A percentile compares a stretch with the other conserved stretches of the same genome.
Evolutionary conservation across 805 yeast species (phyloP).

Genomic region (Lachancea kluyveri): DNA sequence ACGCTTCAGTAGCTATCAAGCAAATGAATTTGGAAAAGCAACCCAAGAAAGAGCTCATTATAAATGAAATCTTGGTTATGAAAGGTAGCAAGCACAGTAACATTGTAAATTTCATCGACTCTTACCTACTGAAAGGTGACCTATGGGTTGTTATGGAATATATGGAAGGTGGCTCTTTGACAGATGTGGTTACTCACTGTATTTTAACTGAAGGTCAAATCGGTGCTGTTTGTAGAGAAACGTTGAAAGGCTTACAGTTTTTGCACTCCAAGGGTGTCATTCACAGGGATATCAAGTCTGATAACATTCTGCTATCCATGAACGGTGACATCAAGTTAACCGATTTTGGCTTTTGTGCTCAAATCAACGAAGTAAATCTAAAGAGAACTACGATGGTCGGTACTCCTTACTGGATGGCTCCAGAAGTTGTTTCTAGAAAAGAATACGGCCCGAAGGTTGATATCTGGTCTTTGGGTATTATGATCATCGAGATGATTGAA

Average conservation of each 20-base stretch:
- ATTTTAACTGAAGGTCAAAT: conserved; percentile 91
- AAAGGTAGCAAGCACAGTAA: conserved; percentile 83
- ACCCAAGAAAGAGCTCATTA: conserved; percentile 91
- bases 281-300: conserved; percentile 94
- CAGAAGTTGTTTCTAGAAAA: conserved; percentile 91
- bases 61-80: conserved; percentile 95
- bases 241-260: conserved; percentile 78
- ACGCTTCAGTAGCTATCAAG: conserved; percentile 79
- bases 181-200: conserved; percentile 88
- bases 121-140: conserved; percentile 69
- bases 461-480: conserved; percentile 96
- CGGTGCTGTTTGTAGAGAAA: conserved; percentile 90
- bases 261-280: conserved; percentile 89
- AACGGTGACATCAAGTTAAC: conserved; percentile 90
- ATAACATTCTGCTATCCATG: conserved; percentile 77
- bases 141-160: conserved; percentile 98
- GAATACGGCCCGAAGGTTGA: conserved; percentile 97
- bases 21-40: conserved; percentile 94
- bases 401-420: conserved; percentile 99
- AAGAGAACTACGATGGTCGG: conserved; percentile 99
- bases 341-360: conserved; percentile 96
- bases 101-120: conserved; percentile 89
- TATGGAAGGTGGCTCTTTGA: conserved; percentile 97
- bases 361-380: conserved; percentile 69
- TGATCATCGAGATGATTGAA: conserved; percentile 98